Conservation (phyloP, 805 yeast species). For the Saturnispora besseyi region DNA sequence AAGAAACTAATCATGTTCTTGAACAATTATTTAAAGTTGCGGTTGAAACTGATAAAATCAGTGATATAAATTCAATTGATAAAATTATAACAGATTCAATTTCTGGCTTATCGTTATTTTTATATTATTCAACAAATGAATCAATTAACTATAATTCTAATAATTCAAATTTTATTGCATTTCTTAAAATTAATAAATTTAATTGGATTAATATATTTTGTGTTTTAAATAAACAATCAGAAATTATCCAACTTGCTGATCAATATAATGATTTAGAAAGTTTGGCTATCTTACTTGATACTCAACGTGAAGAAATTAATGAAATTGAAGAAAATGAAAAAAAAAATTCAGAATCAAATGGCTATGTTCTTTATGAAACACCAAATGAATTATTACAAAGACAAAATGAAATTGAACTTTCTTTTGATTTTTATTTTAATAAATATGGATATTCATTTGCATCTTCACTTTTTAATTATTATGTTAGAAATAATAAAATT, state of each 20-base stretch:
- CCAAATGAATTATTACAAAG: constrained; percentile 16
- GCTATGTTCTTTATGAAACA: constrained; percentile 9
- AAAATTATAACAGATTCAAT: constrained; percentile 11
- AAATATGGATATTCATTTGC: constrained; percentile 67
- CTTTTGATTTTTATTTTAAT: constrained; percentile 44
- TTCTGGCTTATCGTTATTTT: constrained; percentile 17
- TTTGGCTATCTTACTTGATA: constrained; percentile 45
- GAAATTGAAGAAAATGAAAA: constrained; percentile 19
- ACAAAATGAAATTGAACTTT: constrained; percentile 8
- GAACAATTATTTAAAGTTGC: constrained; percentile 6
- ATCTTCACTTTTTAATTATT: constrained; percentile 47
- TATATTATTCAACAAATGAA: constrained; percentile 20
- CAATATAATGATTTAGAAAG: constrained; percentile 56
- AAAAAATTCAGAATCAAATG: constrained; percentile 13
- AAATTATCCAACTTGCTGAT: constrained; percentile 57
- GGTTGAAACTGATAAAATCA: background rate
- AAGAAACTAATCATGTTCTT: constrained; percentile 16
- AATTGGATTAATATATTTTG: constrained; percentile 57
- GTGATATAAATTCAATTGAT: background rate
- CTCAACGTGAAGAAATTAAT: constrained; percentile 29
- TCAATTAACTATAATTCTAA: background rate
- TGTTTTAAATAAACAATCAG: constrained; percentile 37
- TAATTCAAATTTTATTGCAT: constrained; percentile 11
- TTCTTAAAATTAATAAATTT: constrained; percentile 14
- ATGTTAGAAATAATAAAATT: constrained; percentile 43